Evolutionary conservation across 1,284 basidiomycete genomes (phyloP), one percentile per base, ranked within the genome.

Genomic region (Ceratobasidium papillatum): DNA sequence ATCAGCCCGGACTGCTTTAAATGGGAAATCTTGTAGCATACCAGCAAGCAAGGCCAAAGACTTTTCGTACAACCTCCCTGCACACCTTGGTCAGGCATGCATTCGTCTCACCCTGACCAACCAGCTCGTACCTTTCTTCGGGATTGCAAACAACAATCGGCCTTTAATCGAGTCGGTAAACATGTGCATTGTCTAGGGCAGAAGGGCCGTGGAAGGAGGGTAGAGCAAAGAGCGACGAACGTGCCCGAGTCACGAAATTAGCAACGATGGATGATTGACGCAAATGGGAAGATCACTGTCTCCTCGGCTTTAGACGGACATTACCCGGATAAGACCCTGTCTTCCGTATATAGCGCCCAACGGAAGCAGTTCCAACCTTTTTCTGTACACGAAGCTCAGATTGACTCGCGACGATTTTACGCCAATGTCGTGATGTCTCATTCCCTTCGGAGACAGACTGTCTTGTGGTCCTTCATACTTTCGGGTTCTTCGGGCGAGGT

Each of bases 61-160:
- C 84, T 96, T 98, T 76, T 99, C 96, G 81, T 98, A 90, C 76
- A 99, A 86, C 78, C 97, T 87, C 75, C 94, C 94, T 94, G 79
- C 49, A 64, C 47, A 56, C 38, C 9, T 54, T 17, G 19, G 41
- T 68, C 49, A 43, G 25, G 41, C 54, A 5, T 47, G 22, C 25
- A 47, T 14, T 43, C 36, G 1, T 45, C 41, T 11, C 68, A 38
- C 49, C 5, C 30, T 9, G 22, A 8, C 43, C 36, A 30, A 32
- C 9, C 25, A 45, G 4, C 34, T 78, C 81, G 64, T 76, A 92
- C 96, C 97, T 89, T 99, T 99, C 86, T 99, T 99, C 0, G 97
- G 97, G 79, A 99, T 94, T 5, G 97, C 97, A 80, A 99, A 97
- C 41, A 99, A 85, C 75, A 98, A 81, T 62, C 96, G 89, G 61